Conservation (phyloP, 2,329 filamentous ascomycete genomes). For the Corinectria fuckeliana region DNA sequence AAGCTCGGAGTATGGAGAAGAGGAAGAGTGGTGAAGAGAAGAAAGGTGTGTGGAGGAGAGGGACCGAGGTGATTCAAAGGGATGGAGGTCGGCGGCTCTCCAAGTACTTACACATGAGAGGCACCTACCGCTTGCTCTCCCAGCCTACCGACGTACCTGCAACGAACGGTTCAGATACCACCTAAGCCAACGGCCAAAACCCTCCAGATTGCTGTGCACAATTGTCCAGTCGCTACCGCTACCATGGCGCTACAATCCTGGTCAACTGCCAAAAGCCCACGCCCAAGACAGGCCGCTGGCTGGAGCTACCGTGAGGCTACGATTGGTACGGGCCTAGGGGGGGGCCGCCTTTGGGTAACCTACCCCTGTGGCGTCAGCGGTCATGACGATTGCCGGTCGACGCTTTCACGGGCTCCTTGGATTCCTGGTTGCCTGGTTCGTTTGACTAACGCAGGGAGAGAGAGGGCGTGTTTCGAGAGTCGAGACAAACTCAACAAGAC, state of each 20-base stretch:
- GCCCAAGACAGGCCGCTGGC: not conserved
- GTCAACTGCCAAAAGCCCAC: too few species aligned
- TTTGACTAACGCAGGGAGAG: not conserved
- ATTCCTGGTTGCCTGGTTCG: not conserved
- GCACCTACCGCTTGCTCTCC: not conserved
- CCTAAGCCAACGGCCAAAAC: not conserved
- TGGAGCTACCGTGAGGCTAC: not conserved
- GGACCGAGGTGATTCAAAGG: slow-evolving; percentile 17
- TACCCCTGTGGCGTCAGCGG: not conserved
- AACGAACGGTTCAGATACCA: not conserved
- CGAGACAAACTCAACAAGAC: too few species aligned
- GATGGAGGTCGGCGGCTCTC: slow-evolving; percentile 20
- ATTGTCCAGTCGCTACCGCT: too few species aligned
- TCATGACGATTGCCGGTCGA: not conserved
- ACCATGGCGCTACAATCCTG: too few species aligned
- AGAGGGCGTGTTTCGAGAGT: too few species aligned
- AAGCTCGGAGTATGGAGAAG: slow-evolving; percentile 18
- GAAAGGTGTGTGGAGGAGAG: slow-evolving; percentile 15
- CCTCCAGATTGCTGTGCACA: not conserved
- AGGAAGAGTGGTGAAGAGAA: slow-evolving; percentile 19
- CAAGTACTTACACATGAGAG: not conserved
- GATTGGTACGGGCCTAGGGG: not conserved
- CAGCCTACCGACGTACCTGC: not conserved
- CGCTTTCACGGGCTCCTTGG: not conserved
- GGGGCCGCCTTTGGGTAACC: not conserved